Evolutionary conservation across 1,139 yeast genomes (phyloP).

Genomic region (Yamadazyma pseudoaaseri): DNA sequence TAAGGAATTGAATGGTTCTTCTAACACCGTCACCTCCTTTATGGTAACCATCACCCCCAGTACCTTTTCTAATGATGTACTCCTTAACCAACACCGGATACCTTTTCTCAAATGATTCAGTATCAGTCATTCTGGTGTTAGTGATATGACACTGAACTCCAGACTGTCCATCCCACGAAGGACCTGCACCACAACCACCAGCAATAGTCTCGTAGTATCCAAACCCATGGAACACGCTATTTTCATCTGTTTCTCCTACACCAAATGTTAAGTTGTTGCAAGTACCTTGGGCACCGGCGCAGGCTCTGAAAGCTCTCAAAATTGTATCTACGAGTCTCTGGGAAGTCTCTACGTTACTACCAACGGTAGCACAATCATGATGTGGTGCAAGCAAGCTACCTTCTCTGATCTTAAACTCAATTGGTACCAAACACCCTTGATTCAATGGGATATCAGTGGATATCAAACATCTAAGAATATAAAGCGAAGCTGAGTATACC

Average conservation of each 20-base stretch:
- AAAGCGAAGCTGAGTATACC: slow-evolving; percentile 37
- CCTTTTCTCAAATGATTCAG: slow-evolving; percentile 31
- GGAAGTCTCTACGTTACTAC: slow-evolving; percentile 86
- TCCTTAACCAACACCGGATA: slow-evolving; percentile 29
- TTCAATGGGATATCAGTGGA: slow-evolving; percentile 42
- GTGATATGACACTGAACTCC: slow-evolving; percentile 46
- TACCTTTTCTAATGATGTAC: slow-evolving; percentile 23
- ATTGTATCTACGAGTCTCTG: slow-evolving; percentile 82
- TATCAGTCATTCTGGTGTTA: slow-evolving; percentile 36
- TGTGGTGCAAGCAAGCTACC: slow-evolving; percentile 35
- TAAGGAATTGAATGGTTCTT: slow-evolving; percentile 15
- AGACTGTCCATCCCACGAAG: slow-evolving; percentile 27
- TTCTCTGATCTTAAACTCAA: slow-evolving; percentile 31
- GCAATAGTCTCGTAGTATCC: slow-evolving; percentile 43
- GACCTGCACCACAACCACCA: slow-evolving; percentile 42
- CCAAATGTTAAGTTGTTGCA: slow-evolving; percentile 32
- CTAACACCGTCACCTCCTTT: slow-evolving; percentile 28
- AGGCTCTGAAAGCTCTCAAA: slow-evolving; percentile 70
- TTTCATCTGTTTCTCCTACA: not conserved
- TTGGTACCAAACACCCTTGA: slow-evolving; percentile 42
- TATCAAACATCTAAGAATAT: slow-evolving; percentile 38
- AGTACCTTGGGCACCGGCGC: slow-evolving; percentile 57
- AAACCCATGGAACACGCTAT: slow-evolving; percentile 19
- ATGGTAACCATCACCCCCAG: slow-evolving; percentile 33
- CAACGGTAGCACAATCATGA: slow-evolving; percentile 63